Percentiles rank a stretch among this genome's conserved stretches.
Evolutionary conservation across 2,329 filamentous ascomycete genomes (phyloP).

Genomic region (Harringtonia aguacate): DNA sequence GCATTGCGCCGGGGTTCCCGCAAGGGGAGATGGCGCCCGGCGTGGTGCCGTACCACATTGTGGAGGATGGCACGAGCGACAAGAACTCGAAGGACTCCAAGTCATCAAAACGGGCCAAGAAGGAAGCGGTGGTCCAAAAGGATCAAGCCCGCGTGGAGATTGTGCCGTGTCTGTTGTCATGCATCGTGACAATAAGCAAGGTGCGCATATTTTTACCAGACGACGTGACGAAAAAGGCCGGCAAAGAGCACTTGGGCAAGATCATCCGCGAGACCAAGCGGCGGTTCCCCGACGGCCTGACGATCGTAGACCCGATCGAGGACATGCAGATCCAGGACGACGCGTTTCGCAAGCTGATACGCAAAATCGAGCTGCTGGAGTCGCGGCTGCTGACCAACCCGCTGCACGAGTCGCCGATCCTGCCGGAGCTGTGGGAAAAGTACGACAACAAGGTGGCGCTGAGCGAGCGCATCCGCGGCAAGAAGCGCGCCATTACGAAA

Average conservation of each 20-base stretch:
- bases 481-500: slow-evolving; percentile 77
- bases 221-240: slow-evolving; percentile 57
- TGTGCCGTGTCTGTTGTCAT: slow-evolving; percentile 77
- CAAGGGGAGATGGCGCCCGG: slow-evolving; percentile 49
- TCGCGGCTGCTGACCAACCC: slow-evolving; percentile 81
- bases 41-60: slow-evolving; percentile 43
- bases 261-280: slow-evolving; percentile 68
- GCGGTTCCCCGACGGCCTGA: slow-evolving; percentile 86
- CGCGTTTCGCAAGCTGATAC: slow-evolving; percentile 80
- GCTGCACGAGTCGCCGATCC: slow-evolving; percentile 77
- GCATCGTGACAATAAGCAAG: slow-evolving; percentile 74
- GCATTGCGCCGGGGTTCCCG: slow-evolving; percentile 27
- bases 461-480: slow-evolving; percentile 68
- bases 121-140: too few relatives aligned
- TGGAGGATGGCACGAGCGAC: slow-evolving; percentile 32
- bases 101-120: background rate
- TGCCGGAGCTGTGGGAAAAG: slow-evolving; percentile 77
- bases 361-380: slow-evolving; percentile 96
- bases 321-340: slow-evolving; percentile 94
- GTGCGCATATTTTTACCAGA: slow-evolving; percentile 74
- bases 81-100: background rate
- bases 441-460: slow-evolving; percentile 74
- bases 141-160: slow-evolving; percentile 53
- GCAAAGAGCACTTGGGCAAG: slow-evolving; percentile 57
- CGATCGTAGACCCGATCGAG: slow-evolving; percentile 83